phyloP scores from a whole-genome alignment of 2,329 filamentous ascomycete species.

The Arachnomyces sp. region DNA sequence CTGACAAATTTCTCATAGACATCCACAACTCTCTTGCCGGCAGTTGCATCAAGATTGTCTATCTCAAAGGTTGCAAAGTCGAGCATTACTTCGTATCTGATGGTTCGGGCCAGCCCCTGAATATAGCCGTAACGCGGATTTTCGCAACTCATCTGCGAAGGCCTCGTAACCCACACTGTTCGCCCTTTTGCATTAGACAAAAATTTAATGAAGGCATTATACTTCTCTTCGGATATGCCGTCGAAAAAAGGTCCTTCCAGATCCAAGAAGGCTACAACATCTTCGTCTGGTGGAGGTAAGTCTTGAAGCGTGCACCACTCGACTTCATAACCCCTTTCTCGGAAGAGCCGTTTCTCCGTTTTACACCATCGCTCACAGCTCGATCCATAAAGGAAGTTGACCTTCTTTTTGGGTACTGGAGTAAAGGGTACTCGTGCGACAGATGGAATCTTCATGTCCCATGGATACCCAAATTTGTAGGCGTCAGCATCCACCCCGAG shows the following conservation, averaged over 20 bases:
- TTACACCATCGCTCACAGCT: too few relatives aligned
- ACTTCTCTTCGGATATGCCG: constrained; percentile 21
- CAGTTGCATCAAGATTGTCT: background rate
- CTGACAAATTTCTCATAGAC: constrained; percentile 1
- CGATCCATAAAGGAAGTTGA: too few relatives aligned
- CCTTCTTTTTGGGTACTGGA: too few relatives aligned
- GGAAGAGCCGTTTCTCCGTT: background rate
- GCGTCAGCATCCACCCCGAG: background rate
- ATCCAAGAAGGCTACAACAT: constrained; percentile 7
- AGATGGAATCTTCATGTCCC: too few relatives aligned
- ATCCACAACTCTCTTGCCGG: background rate
- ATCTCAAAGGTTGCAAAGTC: constrained; percentile 8
- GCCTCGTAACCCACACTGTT: constrained; percentile 8
- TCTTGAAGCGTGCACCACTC: background rate
- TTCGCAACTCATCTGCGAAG: constrained; percentile 1
- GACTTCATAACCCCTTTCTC: background rate
- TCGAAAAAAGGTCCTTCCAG: constrained; percentile 26
- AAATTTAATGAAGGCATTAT: too few relatives aligned
- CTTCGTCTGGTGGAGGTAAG: background rate
- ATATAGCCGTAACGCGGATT: constrained; percentile 4
- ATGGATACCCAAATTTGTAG: too few relatives aligned
- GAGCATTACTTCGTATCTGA: constrained; percentile 4
- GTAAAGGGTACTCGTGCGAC: too few relatives aligned
- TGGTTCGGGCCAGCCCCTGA: constrained; percentile 5
- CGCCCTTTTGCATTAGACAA: too few relatives aligned